These are phyloP conservation scores for Chytriomyces sp. DNA, from an alignment of 192 early-diverging fungal genomes.

Conservation along the genomic window DNA sequence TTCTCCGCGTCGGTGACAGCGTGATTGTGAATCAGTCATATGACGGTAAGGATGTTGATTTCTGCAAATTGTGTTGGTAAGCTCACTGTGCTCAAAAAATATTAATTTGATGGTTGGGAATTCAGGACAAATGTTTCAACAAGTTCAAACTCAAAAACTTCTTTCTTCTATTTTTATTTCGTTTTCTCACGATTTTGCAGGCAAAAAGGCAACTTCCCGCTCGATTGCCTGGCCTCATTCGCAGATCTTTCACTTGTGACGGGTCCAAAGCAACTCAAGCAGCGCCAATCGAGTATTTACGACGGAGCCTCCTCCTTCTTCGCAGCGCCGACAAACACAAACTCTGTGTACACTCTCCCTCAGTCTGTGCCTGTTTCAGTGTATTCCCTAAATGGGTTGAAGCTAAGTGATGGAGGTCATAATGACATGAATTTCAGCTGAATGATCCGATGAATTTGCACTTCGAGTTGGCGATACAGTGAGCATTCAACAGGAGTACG, in stretches of 20 bases:
- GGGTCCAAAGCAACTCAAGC: not conserved
- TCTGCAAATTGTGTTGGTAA: not conserved
- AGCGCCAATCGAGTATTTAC: not conserved
- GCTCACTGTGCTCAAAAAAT: not conserved
- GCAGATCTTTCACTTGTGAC: not conserved
- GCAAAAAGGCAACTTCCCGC: slow-evolving; percentile 10
- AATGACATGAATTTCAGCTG: too few relatives aligned
- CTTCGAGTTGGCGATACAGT: too few relatives aligned
- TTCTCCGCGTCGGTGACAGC: slow-evolving; percentile 19
- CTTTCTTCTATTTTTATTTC: not conserved
- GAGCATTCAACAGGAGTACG: too few relatives aligned
- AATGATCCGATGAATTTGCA: too few relatives aligned
- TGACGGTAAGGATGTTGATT: not conserved
- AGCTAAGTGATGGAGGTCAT: too few relatives aligned
- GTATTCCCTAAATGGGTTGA: too few relatives aligned
- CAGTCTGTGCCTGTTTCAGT: too few relatives aligned
- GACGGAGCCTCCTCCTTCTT: not conserved
- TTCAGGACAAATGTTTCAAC: not conserved
- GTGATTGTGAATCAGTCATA: slow-evolving; percentile 13
- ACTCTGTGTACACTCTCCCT: not conserved
- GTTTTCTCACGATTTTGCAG: not conserved
- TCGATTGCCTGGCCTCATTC: slow-evolving; percentile 7
- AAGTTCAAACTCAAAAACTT: not conserved
- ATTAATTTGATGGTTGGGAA: not conserved
- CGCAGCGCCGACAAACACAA: not conserved